These are phyloP conservation scores for Aspergillus steynii DNA, from an alignment of 495 filamentous ascomycete species.

Conservation along the genomic window DNA sequence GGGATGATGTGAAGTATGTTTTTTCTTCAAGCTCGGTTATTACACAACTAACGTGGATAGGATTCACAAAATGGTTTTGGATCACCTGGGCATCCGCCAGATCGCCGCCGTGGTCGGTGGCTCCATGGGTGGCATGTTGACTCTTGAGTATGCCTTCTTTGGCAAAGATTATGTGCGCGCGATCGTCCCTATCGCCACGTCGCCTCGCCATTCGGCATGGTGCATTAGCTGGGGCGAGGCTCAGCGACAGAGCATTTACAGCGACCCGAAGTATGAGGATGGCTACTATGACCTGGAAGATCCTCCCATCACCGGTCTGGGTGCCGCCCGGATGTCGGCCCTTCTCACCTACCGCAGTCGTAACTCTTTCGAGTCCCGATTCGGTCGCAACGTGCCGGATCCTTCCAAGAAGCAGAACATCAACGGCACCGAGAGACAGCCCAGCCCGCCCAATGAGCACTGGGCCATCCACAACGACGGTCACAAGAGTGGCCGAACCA, in stretches of 20 bases:
- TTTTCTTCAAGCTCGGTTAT: not conserved
- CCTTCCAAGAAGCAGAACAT: conserved; percentile 76
- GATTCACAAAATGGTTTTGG: conserved; percentile 87
- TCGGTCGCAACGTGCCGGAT: conserved; percentile 90
- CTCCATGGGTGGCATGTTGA: conserved; percentile 98
- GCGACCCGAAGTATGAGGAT: conserved; percentile 96
- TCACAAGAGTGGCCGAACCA: conserved; percentile 59
- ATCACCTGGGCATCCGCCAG: conserved; percentile 82
- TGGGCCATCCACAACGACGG: conserved; percentile 97
- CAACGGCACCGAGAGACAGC: conserved; percentile 61
- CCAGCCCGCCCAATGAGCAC: conserved; percentile 75
- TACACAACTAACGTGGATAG: conserved; percentile 45
- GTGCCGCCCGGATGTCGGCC: conserved; percentile 95
- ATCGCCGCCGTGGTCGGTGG: conserved; percentile 90
- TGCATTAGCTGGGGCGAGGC: conserved; percentile 99
- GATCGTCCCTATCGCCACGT: conserved; percentile 94
- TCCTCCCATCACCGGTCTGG: conserved; percentile 81
- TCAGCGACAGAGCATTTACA: conserved; percentile 96
- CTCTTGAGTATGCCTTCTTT: conserved; percentile 94
- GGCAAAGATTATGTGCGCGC: conserved; percentile 89
- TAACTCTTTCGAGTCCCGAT: conserved; percentile 93
- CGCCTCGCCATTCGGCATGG: conserved; percentile 95
- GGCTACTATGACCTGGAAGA: conserved; percentile 88
- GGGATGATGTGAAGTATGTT: conserved; percentile 89
- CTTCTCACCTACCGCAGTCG: conserved; percentile 93